phyloP scores from a whole-genome alignment of 2,329 filamentous ascomycete genomes.

The Lachnellula cervina region DNA sequence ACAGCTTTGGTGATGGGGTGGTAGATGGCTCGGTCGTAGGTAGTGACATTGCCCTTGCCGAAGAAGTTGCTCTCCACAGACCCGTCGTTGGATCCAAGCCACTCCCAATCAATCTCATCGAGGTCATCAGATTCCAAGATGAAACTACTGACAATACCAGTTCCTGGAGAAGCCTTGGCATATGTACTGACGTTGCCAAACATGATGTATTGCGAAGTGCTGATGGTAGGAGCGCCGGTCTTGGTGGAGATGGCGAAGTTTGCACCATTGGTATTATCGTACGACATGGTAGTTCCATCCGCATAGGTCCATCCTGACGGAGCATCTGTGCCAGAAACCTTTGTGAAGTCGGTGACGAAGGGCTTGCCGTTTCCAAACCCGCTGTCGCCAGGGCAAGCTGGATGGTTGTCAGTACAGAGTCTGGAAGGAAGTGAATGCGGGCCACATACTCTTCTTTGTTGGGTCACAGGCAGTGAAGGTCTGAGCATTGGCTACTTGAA shows the following conservation, averaged over 20 bases:
- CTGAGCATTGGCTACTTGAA: conserved; percentile 33
- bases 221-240: conserved; percentile 44
- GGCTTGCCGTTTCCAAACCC: conserved; percentile 34
- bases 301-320: conserved; percentile 50
- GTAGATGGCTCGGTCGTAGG: conserved; percentile 42
- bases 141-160: conserved; percentile 45
- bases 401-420: conserved; percentile 15
- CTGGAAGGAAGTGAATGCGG: neutral
- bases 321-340: conserved; percentile 35
- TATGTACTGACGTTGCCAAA: conserved; percentile 47
- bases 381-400: conserved; percentile 39
- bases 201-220: conserved; percentile 45
- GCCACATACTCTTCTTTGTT: conserved; percentile 33
- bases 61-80: conserved; percentile 48
- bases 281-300: conserved; percentile 38
- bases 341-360: conserved; percentile 40
- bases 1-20: conserved; percentile 33
- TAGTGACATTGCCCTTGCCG: conserved; percentile 49
- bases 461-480: conserved; percentile 43
- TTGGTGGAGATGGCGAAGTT: conserved; percentile 45
- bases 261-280: conserved; percentile 38
- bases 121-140: conserved; percentile 47
- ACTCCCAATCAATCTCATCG: conserved; percentile 51
- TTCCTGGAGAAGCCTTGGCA: conserved; percentile 42
- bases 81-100: conserved; percentile 30